Evolutionary conservation across 805 yeast species (phyloP).

Genomic region (Hermanozyma aechmeae): DNA sequence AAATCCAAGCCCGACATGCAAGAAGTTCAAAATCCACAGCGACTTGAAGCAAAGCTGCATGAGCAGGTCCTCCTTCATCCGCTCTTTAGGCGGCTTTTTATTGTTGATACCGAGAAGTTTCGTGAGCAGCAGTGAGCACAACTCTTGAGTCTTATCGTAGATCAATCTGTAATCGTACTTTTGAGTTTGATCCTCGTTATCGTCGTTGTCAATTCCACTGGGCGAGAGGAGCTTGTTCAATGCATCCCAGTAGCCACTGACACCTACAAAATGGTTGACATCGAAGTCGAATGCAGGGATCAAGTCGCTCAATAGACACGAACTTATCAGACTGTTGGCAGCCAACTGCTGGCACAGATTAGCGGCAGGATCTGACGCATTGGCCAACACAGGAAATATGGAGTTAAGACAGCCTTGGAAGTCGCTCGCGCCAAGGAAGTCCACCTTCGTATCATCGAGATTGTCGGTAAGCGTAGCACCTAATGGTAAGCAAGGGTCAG

Average conservation of each 20-base stretch:
- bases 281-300: conserved; percentile 52
- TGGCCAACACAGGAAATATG: conserved; percentile 37
- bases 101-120: conserved; percentile 25
- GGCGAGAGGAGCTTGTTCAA: conserved; percentile 36
- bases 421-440: conserved; percentile 45
- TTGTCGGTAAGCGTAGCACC: conserved; percentile 22
- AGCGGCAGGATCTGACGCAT: conserved; percentile 11
- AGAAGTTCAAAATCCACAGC: conserved; percentile 46
- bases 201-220: conserved; percentile 10
- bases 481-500: conserved; percentile 53
- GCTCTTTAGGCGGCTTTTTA: conserved; percentile 14
- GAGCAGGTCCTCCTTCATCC: conserved; percentile 34
- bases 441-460: conserved; percentile 18
- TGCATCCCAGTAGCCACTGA: conserved; percentile 62
- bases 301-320: conserved; percentile 44
- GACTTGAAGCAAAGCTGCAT: conserved; percentile 53
- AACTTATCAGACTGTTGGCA: conserved; percentile 22
- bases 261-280: conserved; percentile 49
- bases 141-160: conserved; percentile 32
- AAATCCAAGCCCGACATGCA: conserved; percentile 54
- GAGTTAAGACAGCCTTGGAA: conserved; percentile 37
- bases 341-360: conserved; percentile 21
- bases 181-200: conserved; percentile 9
- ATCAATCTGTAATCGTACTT: conserved; percentile 38
- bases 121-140: conserved; percentile 38